Base-by-base conservation (phyloP, 768 basidiomycete genomes). In the Galerina sulciceps region DNA sequence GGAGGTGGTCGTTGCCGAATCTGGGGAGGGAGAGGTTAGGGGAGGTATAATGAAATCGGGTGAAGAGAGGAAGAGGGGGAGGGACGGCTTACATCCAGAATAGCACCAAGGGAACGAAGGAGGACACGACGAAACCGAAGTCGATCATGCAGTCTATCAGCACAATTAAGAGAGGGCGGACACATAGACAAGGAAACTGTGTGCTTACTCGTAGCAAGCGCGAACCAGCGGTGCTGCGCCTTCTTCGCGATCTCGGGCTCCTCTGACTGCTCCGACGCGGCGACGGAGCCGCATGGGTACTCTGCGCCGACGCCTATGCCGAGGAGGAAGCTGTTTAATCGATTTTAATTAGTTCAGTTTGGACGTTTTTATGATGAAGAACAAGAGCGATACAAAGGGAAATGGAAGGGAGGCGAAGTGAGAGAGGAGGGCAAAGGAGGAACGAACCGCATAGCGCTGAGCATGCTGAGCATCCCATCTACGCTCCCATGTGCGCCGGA, bases 241-340 rank as follows among this genome's bases (percentile, higher is more conserved):
- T 86, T 86, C 74, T 91, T 93, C 63, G 72, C 79, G 65, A 96
- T 89, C 8, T 84, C 85, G 6, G 84, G 79, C 70, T 92, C 90
- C 70, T 97, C 96, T 2, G 93, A 91, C 67, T 94, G 91, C 68
- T 97, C 96, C 1, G 92, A 89, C 6, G 89, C 90, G 4, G 93
- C 90, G 15, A 94, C 92, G 0, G 89, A 90, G 20, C 95, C 94
- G 60, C 92, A 93, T 6, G 95, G 95, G 63, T 96, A 96, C 71
- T 93, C 91, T 4, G 91, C 91, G 5, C 93, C 92, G 0, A 94
- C 81, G 20, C 94, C 94, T 53, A 96, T 89, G 36, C 96, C 96
- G 44, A 95, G 80, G 1, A 97, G 72, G 79, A 96, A 96, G 8
- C 93, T 93, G 57, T 51, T 37, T 15, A 13, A 38, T 49, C 55